Evolutionary conservation across 2,329 filamentous ascomycete genomes (phyloP), one percentile per base, ranked within the genome.

Genomic region (Cadophora malorum): DNA sequence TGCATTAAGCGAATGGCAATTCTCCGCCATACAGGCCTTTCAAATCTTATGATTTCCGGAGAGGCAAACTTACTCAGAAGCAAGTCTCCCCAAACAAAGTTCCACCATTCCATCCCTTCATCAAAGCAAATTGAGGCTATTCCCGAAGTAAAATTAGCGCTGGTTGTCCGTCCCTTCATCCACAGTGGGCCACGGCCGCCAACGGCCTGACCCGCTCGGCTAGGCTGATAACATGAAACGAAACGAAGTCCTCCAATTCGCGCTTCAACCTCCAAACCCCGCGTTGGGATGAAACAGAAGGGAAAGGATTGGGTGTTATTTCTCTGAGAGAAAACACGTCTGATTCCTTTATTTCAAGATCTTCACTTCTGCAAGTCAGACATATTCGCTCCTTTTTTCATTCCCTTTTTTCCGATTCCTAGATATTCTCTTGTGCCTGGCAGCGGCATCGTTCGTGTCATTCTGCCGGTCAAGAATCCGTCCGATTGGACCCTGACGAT

Each of bases 301-400:
- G 14, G 59, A 69, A 71, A 64, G 33, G 53, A 65, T 71, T 69
- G 67, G 67, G 4, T 28, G 45, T 61, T 41, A 35, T 49, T 28
- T n/a, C 50, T 61, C 55, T 21, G 38, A 19, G 38, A 25, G 19
- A 23, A 64, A 64, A 52, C 67, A 38, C 45, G 10, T 52, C 45
- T 41, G 49, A 50, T 63, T 25, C 35, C 14, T 9, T 62, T 12
- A 28, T 31, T 53, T 25, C 4, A 10, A 31, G 28, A 28, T 28
- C 28, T 3, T 28, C 28, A 52, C 49, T 62, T 60, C 35, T 65
- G 55, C 31, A 21, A 41, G 49, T 35, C 55, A 21, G 25, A 12
- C 33, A 35, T 38, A 56, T 60, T 53, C 47, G 8, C 35, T 69
- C 31, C 1, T 41, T 45, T 28, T 16, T 35, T 28, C 21, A 16